Evolutionary conservation across 805 yeast genomes (phyloP).

Genomic region (Danielozyma ontarioensis): DNA sequence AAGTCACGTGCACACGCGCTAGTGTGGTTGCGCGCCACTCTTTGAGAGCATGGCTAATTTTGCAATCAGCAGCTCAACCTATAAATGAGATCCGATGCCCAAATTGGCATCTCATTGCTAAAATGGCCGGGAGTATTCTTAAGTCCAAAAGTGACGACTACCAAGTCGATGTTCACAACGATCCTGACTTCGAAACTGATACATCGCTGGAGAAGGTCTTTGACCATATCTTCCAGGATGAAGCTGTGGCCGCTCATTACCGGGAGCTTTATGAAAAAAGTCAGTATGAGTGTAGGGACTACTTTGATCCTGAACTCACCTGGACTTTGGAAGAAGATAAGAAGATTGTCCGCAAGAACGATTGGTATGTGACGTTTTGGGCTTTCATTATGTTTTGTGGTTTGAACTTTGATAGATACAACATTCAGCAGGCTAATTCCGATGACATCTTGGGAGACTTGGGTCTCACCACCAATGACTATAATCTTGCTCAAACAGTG

Average conservation of each 20-base stretch:
- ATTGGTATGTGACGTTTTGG: conserved; percentile 50
- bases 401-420: conserved; percentile 55
- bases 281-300: conserved; percentile 49
- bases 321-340: conserved; percentile 54
- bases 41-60: too few relatives aligned
- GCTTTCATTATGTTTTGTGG: conserved; percentile 58
- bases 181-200: not conserved
- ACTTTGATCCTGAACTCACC: conserved; percentile 52
- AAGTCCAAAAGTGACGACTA: too few relatives aligned
- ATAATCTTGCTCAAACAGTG: conserved; percentile 55
- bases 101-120: too few relatives aligned
- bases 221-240: conserved; percentile 29
- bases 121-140: too few relatives aligned
- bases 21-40: too few relatives aligned
- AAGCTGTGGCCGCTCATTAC: conserved; percentile 43
- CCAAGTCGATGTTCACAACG: too few relatives aligned
- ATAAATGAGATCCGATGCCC: too few relatives aligned
- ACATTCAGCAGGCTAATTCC: conserved; percentile 52
- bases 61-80: too few relatives aligned
- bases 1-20: too few relatives aligned
- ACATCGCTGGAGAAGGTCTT: not conserved
- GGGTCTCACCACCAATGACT: conserved; percentile 49
- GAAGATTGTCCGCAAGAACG: conserved; percentile 45
- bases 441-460: conserved; percentile 52
- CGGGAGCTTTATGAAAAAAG: conserved; percentile 40